Base-by-base conservation (phyloP, 495 filamentous ascomycete genomes). In the Pseudoneurospora amorphoporcata region DNA sequence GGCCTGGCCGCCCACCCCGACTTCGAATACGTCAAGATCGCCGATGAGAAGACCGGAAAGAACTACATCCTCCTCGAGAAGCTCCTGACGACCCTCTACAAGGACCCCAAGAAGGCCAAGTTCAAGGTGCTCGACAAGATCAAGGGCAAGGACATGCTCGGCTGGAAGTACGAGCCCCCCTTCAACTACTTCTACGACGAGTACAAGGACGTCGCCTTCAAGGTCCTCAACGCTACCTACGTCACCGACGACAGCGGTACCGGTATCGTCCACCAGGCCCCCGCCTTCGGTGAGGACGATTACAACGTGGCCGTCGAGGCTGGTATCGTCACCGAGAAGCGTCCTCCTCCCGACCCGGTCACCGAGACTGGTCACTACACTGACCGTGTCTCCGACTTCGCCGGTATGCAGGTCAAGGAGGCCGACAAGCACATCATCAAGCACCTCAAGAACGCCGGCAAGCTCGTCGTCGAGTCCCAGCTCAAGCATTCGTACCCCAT, bases 351-450 rank as follows among this genome's bases (percentile, higher is more conserved):
- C 14, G 97, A 97, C 78, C 95, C 95, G 3, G 92, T 98, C 14
- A 90, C 97, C 76, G 91, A 94, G 3, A 86, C 86, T 61, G 95
- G 95, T 69, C 84, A 86, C 75, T 99, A 94, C 82, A 98, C 92
- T 1, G 81, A 84, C 35, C 90, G 92, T 80, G 90, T 99, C 12
- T 83, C 86, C 12, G 93, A 98, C 73, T 98, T 97, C 75, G 90
- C 83, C 4, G 95, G 95, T 0, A 90, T 94, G 79, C 88, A 98
- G 78, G 96, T 99, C 73, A 99, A 98, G 85, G 89, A 90, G 69
- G 95, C 95, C 12, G 95, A 99, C 79, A 98, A 94, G 84, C 89
- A 87, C 69, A 98, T 99, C 83, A 95, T 98, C 80, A 97, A 96
- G 81, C 82, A 94, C 76, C 85, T 99, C 32, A 97, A 95, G 82